Conservation (phyloP, 768 basidiomycete species). For the Pleurotus djamor region DNA sequence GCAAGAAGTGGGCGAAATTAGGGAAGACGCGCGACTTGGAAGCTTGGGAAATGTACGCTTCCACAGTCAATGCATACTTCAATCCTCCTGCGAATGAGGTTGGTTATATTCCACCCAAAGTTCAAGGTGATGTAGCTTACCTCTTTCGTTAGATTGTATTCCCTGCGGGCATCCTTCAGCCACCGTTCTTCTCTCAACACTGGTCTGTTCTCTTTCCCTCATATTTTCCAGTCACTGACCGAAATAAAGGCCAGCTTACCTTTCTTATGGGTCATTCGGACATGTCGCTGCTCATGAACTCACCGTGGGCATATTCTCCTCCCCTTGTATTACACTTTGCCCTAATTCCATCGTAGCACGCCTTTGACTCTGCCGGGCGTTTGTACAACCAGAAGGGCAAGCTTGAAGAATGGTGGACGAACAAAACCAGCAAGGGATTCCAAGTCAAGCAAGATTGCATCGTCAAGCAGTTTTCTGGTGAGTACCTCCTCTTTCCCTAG, state of each 20-base stretch:
- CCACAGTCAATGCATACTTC: slow-evolving; percentile 87
- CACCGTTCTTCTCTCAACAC: slow-evolving; percentile 83
- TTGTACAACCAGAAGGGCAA: slow-evolving; percentile 90
- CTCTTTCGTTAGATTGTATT: slow-evolving; percentile 70
- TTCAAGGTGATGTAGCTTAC: background rate
- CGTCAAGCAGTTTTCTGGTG: slow-evolving; percentile 87
- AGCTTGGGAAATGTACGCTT: slow-evolving; percentile 87
- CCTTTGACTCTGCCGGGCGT: slow-evolving; percentile 87
- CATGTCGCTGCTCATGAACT: slow-evolving; percentile 92
- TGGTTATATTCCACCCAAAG: slow-evolving; percentile 9
- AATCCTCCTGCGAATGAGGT: slow-evolving; percentile 88
- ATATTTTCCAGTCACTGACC: slow-evolving; percentile 7
- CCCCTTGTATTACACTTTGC: background rate
- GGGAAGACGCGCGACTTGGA: slow-evolving; percentile 67
- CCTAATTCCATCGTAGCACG: slow-evolving; percentile 51
- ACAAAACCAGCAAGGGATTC: slow-evolving; percentile 82
- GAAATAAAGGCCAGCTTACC: slow-evolving; percentile 72
- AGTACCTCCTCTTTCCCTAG: slow-evolving; percentile 9
- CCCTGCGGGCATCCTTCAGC: slow-evolving; percentile 92
- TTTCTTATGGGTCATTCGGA: slow-evolving; percentile 92
- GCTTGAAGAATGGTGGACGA: slow-evolving; percentile 92
- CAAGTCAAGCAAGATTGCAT: slow-evolving; percentile 83
- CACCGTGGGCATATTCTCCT: slow-evolving; percentile 47
- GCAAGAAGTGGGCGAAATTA: slow-evolving; percentile 72
- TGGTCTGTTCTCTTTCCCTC: slow-evolving; percentile 43